Conservation (phyloP, 129 eudicot genomes). For the Arctium minus region DNA sequence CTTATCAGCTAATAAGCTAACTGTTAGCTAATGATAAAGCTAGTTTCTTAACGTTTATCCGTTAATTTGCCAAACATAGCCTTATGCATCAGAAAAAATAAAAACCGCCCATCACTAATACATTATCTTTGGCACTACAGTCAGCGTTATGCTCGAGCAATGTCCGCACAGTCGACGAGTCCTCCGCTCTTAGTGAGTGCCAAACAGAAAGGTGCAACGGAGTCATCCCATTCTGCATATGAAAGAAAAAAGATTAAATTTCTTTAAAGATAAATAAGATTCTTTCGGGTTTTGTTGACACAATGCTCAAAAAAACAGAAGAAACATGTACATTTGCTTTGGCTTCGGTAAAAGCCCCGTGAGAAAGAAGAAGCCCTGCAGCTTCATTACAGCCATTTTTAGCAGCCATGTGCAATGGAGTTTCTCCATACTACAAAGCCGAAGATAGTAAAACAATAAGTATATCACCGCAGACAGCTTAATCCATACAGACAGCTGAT, state of each 20-base stretch:
- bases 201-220: constrained; percentile 93
- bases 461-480: background rate
- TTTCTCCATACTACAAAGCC: constrained; percentile 79
- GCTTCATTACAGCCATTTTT: constrained; percentile 86
- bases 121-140: constrained; percentile 96
- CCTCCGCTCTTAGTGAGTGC: constrained; percentile 81
- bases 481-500: constrained; percentile 3
- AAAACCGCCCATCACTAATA: constrained; percentile 12
- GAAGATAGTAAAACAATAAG: background rate
- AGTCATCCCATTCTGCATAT: constrained; percentile 84
- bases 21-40: background rate
- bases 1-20: background rate
- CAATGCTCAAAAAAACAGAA: constrained; percentile 3
- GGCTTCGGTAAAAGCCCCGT: constrained; percentile 86
- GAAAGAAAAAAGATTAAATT: background rate
- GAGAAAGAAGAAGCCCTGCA: constrained; percentile 74
- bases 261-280: background rate
- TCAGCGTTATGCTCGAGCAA: constrained; percentile 81
- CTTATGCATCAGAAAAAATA: background rate
- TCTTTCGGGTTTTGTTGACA: background rate
- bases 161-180: constrained; percentile 73
- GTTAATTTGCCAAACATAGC: background rate
- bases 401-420: constrained; percentile 95
- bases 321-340: constrained; percentile 69
- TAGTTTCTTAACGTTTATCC: background rate